phyloP scores from a whole-genome alignment of 768 basidiomycete species.

The Galerina marginata region DNA sequence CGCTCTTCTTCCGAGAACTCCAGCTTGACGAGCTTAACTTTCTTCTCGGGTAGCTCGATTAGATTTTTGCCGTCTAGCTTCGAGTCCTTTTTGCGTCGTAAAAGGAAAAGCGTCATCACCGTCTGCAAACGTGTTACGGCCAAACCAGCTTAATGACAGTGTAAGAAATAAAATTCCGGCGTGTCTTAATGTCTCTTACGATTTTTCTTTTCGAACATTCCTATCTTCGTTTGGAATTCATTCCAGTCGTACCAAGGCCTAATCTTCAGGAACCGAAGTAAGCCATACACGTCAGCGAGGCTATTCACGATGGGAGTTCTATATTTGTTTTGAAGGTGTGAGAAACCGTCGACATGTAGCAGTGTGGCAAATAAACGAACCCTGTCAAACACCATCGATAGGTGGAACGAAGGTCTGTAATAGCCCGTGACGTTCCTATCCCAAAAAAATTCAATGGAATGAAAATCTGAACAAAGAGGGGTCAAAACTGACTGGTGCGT shows the following conservation, averaged over 20 bases:
- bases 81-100: constrained; percentile 69
- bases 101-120: constrained; percentile 54
- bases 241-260: constrained; percentile 54
- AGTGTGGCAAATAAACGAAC: constrained; percentile 30
- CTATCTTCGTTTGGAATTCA: constrained; percentile 45
- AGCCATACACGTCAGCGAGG: constrained; percentile 59
- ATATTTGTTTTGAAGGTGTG: background rate
- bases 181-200: constrained; percentile 41
- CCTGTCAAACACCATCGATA: constrained; percentile 76
- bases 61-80: constrained; percentile 69
- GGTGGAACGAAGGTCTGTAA: constrained; percentile 53
- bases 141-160: constrained; percentile 42
- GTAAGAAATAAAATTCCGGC: constrained; percentile 6
- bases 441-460: background rate
- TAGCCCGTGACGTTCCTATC: constrained; percentile 57
- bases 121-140: constrained; percentile 66
- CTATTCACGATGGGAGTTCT: constrained; percentile 71
- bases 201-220: constrained; percentile 50
- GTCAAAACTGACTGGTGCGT: constrained; percentile 44
- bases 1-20: constrained; percentile 67
- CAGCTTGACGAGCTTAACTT: constrained; percentile 52
- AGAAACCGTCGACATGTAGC: background rate
- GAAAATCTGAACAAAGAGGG: background rate
- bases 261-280: constrained; percentile 48
- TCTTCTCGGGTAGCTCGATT: constrained; percentile 68